Evolutionary conservation across 495 filamentous ascomycete species (phyloP), one percentile per base, ranked within the genome.

Genomic region (Lentithecium fluviatile): DNA sequence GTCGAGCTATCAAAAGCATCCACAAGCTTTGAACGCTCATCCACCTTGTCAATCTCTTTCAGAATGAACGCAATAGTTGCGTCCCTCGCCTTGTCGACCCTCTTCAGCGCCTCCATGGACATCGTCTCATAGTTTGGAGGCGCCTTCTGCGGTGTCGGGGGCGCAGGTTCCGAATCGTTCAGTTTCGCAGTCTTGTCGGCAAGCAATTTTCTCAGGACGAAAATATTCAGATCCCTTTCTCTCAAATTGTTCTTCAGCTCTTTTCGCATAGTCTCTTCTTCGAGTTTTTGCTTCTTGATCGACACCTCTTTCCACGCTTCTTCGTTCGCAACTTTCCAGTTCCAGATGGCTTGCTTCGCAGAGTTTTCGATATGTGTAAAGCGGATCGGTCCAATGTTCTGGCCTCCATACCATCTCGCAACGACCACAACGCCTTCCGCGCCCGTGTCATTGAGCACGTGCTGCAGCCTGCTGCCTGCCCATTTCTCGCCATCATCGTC

Each of bases 401-500:
- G 56, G 1, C 78, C 78, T 3, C 77, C 76, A 61, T 74, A 79
- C 78, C 77, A 79, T 43, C 78, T 57, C 21, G 77, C 78, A 23
- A 80, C 78, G 1, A 78, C 73, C 12, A 77, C 70, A 6, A 69
- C 59, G 15, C 78, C 78, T 40, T 63, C 64, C 13, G 73, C 71
- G 2, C 69, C 50, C 56, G 66, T 56, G 5, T 69, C 63, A 5
- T 67, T 56, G 3, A 80, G 72, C 13, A 77, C 71, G 45, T 71
- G 69, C 48, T 70, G 58, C 20, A 79, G 58, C 23, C 63, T 59
- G 53, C 70, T 72, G 0, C 77, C 78, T 8, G 58, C 78, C 40
- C 71, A 70, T 37, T 69, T 68, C 63, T 80, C 78, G 10, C 78
- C 78, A 53, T 79, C 78, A 58, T 79, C 77, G 53, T 78, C 76